phyloP scores from a whole-genome alignment of 2,329 filamentous ascomycete species.

The Albophoma yamanashiensis region DNA sequence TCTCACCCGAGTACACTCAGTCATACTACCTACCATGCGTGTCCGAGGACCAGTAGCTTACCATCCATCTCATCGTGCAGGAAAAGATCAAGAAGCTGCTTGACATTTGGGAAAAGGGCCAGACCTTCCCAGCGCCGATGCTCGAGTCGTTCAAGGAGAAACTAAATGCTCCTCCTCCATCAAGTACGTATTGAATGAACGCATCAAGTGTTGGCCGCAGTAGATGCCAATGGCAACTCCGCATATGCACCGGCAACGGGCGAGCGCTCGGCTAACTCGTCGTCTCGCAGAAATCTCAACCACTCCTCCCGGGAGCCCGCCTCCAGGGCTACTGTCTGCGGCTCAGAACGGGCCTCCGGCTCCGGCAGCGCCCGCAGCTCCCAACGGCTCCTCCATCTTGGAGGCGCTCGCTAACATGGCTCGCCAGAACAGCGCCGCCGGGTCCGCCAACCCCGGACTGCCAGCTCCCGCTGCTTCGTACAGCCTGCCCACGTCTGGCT shows the following conservation, averaged over 20 bases:
- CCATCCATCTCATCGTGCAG: constrained; percentile 44
- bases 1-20: background rate
- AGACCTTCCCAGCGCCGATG: constrained; percentile 76
- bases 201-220: too few relatives aligned
- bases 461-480: constrained; percentile 33
- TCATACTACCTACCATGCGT: background rate
- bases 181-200: constrained; percentile 46
- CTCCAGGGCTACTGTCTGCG: constrained; percentile 31
- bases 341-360: constrained; percentile 20
- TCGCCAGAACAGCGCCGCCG: constrained; percentile 53
- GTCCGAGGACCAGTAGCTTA: constrained; percentile 22
- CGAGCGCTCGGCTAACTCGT: background rate
- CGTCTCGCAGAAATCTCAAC: constrained; percentile 50
- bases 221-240: background rate
- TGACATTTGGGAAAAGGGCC: constrained; percentile 95
- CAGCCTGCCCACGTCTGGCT: constrained; percentile 20
- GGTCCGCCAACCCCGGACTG: constrained; percentile 26
- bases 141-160: constrained; percentile 76
- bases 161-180: constrained; percentile 48
- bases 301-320: constrained; percentile 57
- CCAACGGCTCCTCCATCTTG: constrained; percentile 52
- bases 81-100: constrained; percentile 90
- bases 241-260: background rate
- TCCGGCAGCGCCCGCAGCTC: constrained; percentile 29
- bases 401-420: constrained; percentile 74